Evolutionary conservation across 176 grass and related monocot genomes (phyloP), one percentile per base, ranked within the genome.

Genomic region (Guadua angustifolia): DNA sequence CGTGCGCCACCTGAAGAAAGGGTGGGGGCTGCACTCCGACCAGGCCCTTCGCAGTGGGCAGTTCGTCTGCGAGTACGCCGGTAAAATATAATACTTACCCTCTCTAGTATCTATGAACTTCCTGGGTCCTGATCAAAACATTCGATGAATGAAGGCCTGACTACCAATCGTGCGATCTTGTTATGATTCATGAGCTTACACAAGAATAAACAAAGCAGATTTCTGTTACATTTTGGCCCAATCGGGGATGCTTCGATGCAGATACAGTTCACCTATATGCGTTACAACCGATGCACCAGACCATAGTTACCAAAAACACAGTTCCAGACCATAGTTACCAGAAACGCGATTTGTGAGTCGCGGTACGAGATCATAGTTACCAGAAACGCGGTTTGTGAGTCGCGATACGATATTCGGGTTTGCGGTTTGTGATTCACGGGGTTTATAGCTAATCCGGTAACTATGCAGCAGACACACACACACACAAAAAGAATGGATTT

Each of bases 51-150:
- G 3, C 33, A 25, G 83, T 17, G 69, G 69, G 53, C 75, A 83
- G 72, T 98, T 98, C 56, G 77, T 98, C 46, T 98, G 89, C 69
- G 95, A 98, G 61, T 98, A 95, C 73, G 89, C 91, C 22, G 93
- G 91, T 98, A 90, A 69, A 64, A 42, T 1, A 38, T 3, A 66
- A 50, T 15, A 71, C 21, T 2, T 33, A 29, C 29, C 29, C 7
- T 15, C 9, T 74, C 18, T 74, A 18, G 26, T 60, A 40, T 64
- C 21, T 3, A 29, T 74, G 53, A 32, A 4, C 2, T 43, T 88
- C 53, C 17, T 80, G 17, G 2, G 25, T 87, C 59, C 42, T 83
- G 25, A 15, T 19, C 18, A 36, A 32, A 74, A 49, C 38, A 66
- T 4, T 67, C n/a, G 12, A 68, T 84, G 26, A 9, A 66, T 44